Evolutionary conservation across 352 stramenopile species (phyloP), one percentile per base, ranked within the genome.

Genomic region (Pythium aphanidermatum): DNA sequence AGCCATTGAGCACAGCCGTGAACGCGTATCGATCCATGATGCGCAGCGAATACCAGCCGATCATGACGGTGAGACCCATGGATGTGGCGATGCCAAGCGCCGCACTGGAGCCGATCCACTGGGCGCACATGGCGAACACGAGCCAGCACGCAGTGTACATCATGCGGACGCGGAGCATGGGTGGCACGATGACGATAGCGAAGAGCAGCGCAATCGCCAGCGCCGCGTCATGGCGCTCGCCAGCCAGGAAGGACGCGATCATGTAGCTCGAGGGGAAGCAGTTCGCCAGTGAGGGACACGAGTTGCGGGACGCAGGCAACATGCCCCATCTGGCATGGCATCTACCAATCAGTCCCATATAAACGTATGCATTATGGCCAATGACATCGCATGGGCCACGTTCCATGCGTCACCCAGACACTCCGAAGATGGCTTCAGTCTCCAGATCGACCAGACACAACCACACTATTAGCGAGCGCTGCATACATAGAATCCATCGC

Each of bases 101-200:
- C 5, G 75, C 69, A 28, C 76, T 63, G 14, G 76, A 86, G 28
- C 67, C 55, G 27, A 82, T 19, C 37, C 72, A 35, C 48, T 83
- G 73, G 24, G 70, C 70, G 24, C 65, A 32, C 4, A 60, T 31
- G 5, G 75, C 83, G 64, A 78, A 90, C 28, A 63, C 57, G 36
- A 90, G 63, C 78, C 78, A 90, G 60, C 73, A 86, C 26, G 67
- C 68, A 45, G 78, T 88, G 61, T 90, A 90, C 75, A 90, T 87
- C 59, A 80, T 63, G 35, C 75, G 74, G 5, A 90, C 41, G 14
- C 69, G 62, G 46, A 85, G 41, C n/a, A 90, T 46, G 14, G 75
- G 71, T 14, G 78, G 78, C 24, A 85, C 19, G n/a, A 68, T 53
- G 16, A 90, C 61, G 37, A 90, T 63, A 14, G 53, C 34, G 46